Conservation (phyloP, 2,329 filamentous ascomycete species). For the Fusarium humuli region DNA sequence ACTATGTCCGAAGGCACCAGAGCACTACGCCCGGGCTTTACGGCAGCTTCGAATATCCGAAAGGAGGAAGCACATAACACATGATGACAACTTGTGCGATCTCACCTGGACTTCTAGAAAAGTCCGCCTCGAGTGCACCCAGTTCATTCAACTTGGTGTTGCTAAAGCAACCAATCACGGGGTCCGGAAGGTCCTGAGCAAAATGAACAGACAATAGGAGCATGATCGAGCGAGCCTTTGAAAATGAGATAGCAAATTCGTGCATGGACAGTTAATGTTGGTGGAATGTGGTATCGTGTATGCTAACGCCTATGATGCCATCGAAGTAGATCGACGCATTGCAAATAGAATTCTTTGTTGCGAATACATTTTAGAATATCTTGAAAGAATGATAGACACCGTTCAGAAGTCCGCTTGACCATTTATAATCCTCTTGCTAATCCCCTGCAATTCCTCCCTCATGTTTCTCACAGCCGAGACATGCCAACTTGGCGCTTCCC, state of each 20-base stretch:
- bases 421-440: constrained; percentile 24
- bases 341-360: too few species aligned
- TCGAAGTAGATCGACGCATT: too few species aligned
- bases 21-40: not conserved
- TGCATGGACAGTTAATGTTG: too few species aligned
- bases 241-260: too few species aligned
- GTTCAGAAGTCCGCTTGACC: not conserved
- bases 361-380: too few species aligned
- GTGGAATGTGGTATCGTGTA: too few species aligned
- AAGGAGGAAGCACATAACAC: not conserved
- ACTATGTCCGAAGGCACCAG: not conserved
- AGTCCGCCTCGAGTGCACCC: too few species aligned
- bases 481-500: constrained; percentile 8
- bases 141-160: too few species aligned
- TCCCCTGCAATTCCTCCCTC: constrained; percentile 20
- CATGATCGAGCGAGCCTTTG: too few species aligned
- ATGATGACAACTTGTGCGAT: not conserved
- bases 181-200: not conserved
- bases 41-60: not conserved
- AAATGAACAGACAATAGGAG: not conserved
- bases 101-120: not conserved
- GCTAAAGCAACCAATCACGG: not conserved
- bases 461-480: constrained; percentile 13
- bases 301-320: too few species aligned
- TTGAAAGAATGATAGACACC: not conserved